Base-by-base conservation (phyloP, 2,329 filamentous ascomycete species). In the Hymenoscyphus salicellus region DNA sequence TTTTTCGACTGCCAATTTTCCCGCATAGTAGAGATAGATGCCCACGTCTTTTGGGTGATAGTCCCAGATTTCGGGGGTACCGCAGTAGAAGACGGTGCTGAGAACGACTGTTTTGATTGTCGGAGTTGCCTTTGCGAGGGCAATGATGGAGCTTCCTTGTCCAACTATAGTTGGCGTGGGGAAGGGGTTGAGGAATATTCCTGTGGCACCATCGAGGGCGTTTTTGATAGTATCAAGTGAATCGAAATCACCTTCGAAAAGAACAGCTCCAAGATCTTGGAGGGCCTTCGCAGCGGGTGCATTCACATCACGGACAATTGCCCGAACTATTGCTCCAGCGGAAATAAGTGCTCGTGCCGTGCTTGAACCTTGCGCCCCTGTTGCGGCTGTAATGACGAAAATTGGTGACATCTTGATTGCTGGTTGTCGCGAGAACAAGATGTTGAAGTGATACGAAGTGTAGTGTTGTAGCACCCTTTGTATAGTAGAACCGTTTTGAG, bases 241-340 rank as follows among this genome's bases (percentile, higher is more conserved):
- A 6, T 65, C 69, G 67, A 73, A 78, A 14, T 78, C 74, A 8
- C 77, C 77, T 59, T 78, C 66, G 65, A 79, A 78, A 23, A 79
- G 8, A 0, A 73, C 77, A 43, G 78, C 70, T 4, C 67, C 67
- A 0, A 71, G 68, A 7, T 66, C 2, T 73, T 60, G 16, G 78
- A 66, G 61, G 71, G 41, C 0, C 64, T 6, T 0, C 75, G 73
- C 58, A 28, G 75, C 77, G n/a, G 74, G 58, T 5, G 71, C 72
- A 55, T 41, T 61, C 17, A 36, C 10, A 52, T 79, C 68, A 56
- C 77, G 77, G 0, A 78, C 77, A 3, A 79, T 62, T 0, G 75
- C 77, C 38, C 79, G 77, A 59, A 79, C 64, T 6, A 20, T 43
- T 49, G 69, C 72, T 11, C 76, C 76, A 0, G 76, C 71, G 23